Percentiles rank a stretch among this genome's conserved stretches.
phyloP scores from a whole-genome alignment of 257 asterid species.

The Ilex aquifolium region DNA sequence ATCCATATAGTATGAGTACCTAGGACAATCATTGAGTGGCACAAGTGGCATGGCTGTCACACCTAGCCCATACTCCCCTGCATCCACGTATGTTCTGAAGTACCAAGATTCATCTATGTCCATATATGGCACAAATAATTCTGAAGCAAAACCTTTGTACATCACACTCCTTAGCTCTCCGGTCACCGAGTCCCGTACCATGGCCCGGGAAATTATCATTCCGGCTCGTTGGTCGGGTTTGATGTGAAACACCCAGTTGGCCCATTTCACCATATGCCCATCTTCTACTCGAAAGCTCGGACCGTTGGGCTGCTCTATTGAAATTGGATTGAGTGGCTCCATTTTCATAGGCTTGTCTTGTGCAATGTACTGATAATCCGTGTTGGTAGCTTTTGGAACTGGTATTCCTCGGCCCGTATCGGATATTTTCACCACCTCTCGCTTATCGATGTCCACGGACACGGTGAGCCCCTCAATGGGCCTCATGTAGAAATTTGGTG shows the following conservation, averaged over 20 bases:
- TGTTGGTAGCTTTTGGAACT: constrained; percentile 45
- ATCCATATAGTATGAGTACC: too few relatives aligned
- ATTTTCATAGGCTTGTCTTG: constrained; percentile 28
- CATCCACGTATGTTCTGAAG: background rate
- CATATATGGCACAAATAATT: background rate
- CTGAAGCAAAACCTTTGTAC: background rate
- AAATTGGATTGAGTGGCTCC: constrained; percentile 19
- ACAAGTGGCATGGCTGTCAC: background rate
- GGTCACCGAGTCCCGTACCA: background rate
- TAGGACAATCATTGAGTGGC: too few relatives aligned
- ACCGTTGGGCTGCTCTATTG: background rate
- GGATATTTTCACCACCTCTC: constrained; percentile 34
- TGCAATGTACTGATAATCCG: constrained; percentile 42
- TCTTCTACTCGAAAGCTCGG: background rate
- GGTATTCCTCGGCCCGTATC: constrained; percentile 64
- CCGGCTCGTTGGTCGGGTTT: background rate
- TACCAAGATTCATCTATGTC: background rate
- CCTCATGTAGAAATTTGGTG: constrained; percentile 82
- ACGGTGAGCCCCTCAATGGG: constrained; percentile 65
- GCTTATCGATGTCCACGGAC: constrained; percentile 47
- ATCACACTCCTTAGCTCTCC: background rate
- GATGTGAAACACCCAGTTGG: background rate
- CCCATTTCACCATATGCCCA: background rate
- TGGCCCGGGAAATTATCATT: background rate
- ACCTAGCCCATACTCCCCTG: background rate